A percentile compares a stretch with the other conserved stretches of the same genome.
Conservation (phyloP, 306 rosid genomes). For the Rubus idaeus region DNA sequence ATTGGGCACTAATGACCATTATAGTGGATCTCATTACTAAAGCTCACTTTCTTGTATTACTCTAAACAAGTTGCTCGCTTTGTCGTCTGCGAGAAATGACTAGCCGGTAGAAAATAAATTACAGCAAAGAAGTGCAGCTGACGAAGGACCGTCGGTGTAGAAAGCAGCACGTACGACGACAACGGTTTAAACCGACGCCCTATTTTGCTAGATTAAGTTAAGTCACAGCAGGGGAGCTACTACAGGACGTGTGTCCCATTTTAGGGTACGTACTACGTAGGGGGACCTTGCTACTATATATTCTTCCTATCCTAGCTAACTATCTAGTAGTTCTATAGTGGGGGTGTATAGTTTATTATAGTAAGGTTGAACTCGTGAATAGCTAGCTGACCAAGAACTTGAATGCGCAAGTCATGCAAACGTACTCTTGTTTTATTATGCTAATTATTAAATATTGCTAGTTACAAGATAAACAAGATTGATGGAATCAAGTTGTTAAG, state of each 20-base stretch:
- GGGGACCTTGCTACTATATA: constrained; percentile 8
- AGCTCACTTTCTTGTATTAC: no score
- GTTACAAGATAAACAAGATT: not conserved
- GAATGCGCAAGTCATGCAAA: not conserved
- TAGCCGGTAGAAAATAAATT: not conserved
- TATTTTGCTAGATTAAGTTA: not conserved
- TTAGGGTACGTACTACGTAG: not conserved
- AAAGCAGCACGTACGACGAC: not conserved
- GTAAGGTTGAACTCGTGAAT: not conserved
- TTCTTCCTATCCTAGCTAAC: not conserved
- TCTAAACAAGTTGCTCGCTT: no score
- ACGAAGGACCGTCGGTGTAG: not conserved
- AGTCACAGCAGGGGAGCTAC: not conserved
- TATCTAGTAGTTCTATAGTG: not conserved
- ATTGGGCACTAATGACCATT: no score
- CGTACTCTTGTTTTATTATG: not conserved
- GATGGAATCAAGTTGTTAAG: not conserved
- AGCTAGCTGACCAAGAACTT: not conserved
- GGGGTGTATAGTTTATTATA: not conserved
- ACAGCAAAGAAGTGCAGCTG: not conserved
- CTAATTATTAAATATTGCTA: not conserved
- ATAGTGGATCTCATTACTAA: no score
- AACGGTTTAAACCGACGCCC: constrained; percentile 2
- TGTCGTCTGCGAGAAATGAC: no score
- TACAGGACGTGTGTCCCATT: not conserved